These are phyloP conservation scores for Suillus alpinus DNA, from an alignment of 768 basidiomycete genomes.

Conservation along the genomic window DNA sequence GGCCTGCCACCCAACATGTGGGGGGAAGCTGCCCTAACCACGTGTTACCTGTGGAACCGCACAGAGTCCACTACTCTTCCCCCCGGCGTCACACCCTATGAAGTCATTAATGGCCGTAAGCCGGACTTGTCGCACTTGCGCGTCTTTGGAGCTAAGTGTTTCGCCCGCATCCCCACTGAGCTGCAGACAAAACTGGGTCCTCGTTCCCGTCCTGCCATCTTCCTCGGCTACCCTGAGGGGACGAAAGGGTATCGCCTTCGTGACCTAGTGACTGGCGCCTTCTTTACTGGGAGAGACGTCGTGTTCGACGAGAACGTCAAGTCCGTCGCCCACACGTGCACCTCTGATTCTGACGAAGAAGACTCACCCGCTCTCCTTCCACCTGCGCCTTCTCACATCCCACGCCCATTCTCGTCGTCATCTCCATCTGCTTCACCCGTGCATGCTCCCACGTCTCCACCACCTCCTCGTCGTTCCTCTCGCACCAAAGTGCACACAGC, in stretches of 20 bases:
- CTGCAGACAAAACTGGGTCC: conserved; percentile 2
- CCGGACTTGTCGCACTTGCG: conserved; percentile 4
- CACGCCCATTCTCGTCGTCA: too few relatives aligned
- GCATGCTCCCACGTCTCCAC: too few relatives aligned
- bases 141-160: conserved; percentile 16
- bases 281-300: conserved; percentile 2
- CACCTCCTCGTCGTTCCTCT: too few relatives aligned
- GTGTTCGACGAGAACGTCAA: not conserved
- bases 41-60: conserved; percentile 4
- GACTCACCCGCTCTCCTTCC: not conserved
- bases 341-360: not conserved
- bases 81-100: not conserved
- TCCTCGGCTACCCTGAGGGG: conserved; percentile 2
- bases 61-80: not conserved
- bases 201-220: conserved; percentile 7
- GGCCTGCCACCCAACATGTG: conserved; percentile 20
- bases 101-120: conserved; percentile 8
- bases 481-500: too few relatives aligned
- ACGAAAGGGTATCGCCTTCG: conserved; percentile 12
- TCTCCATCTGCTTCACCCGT: too few relatives aligned
- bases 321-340: not conserved
- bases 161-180: conserved; percentile 8
- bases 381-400: too few relatives aligned
- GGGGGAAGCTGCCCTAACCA: conserved; percentile 12
- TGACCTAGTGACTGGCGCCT: not conserved